Evolutionary conservation across 306 rosid species (phyloP).

Genomic region (Medicago arabica): DNA sequence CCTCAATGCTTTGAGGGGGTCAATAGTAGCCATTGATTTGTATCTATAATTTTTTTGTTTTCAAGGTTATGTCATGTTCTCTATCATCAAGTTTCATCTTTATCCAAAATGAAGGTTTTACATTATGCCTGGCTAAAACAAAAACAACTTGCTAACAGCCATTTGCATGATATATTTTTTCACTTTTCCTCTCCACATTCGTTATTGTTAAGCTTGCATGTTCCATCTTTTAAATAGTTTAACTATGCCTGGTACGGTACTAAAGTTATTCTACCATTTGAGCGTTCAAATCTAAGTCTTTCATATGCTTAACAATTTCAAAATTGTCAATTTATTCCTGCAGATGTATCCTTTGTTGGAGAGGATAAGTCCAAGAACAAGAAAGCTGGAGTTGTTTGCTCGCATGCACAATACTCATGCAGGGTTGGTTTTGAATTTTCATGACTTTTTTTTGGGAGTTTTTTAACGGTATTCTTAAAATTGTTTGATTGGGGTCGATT

Average conservation of each 20-base stretch:
- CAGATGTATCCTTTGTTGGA: conserved; percentile 98
- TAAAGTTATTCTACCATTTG: conserved; percentile 6
- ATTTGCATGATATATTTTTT: conserved; percentile 6
- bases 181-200: conserved; percentile 10
- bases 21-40: conserved; percentile 20
- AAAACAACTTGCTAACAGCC: conserved; percentile 1
- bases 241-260: conserved; percentile 8
- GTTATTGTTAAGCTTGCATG: conserved; percentile 16
- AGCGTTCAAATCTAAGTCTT: conserved; percentile 29
- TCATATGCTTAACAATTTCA: conserved; percentile 24
- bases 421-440: conserved; percentile 71
- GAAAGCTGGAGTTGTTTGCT: conserved; percentile 95
- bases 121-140: conserved; percentile 2
- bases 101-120: conserved; percentile 2
- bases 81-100: conserved; percentile 22
- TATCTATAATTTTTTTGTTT: conserved; percentile 28
- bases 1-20: conserved; percentile 29
- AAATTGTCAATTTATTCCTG: conserved; percentile 37
- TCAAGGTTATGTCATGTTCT: not conserved
- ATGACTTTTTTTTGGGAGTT: conserved; percentile 11
- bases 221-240: conserved; percentile 23
- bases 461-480: conserved; percentile 14
- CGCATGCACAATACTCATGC: conserved; percentile 99
- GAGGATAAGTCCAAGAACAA: conserved; percentile 97
- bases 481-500: conserved; percentile 15